A percentile compares a stretch with the other conserved stretches of the same genome.
These are phyloP conservation scores for Leptographium lundbergii DNA, from an alignment of 2,329 filamentous ascomycete genomes.

Conservation along the genomic window DNA sequence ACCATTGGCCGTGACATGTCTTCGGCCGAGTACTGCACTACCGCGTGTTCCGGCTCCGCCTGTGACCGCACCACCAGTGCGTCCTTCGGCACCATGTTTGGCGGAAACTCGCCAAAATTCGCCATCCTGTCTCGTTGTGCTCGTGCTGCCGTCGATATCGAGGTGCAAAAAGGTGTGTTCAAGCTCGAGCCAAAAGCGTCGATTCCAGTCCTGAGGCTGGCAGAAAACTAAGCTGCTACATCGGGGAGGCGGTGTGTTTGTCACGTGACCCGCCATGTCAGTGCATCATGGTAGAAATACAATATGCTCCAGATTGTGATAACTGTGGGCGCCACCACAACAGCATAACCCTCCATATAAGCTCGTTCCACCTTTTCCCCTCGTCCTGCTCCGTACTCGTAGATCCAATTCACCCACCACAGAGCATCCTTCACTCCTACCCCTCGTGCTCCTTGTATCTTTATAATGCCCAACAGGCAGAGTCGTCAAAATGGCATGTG, in stretches of 20 bases:
- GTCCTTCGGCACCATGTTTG: constrained; percentile 53
- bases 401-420: not conserved
- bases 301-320: not conserved
- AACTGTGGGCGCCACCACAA: not conserved
- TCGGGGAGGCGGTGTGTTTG: not conserved
- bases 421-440: not conserved
- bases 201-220: not conserved
- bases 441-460: not conserved
- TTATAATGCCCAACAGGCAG: not conserved
- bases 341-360: not conserved
- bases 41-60: constrained; percentile 43
- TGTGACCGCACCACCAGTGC: constrained; percentile 47
- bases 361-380: not conserved
- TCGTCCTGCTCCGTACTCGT: not conserved
- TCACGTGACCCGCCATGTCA: not conserved
- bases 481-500: not conserved
- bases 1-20: constrained; percentile 52
- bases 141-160: not conserved
- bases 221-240: not conserved
- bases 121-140: constrained; percentile 30
- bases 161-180: not conserved
- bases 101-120: constrained; percentile 50
- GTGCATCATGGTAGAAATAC: not conserved
- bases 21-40: constrained; percentile 56
- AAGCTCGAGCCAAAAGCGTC: not conserved